These are phyloP conservation scores for Heimioporus retisporus DNA, from an alignment of 1,284 basidiomycete species.

Conservation along the genomic window DNA sequence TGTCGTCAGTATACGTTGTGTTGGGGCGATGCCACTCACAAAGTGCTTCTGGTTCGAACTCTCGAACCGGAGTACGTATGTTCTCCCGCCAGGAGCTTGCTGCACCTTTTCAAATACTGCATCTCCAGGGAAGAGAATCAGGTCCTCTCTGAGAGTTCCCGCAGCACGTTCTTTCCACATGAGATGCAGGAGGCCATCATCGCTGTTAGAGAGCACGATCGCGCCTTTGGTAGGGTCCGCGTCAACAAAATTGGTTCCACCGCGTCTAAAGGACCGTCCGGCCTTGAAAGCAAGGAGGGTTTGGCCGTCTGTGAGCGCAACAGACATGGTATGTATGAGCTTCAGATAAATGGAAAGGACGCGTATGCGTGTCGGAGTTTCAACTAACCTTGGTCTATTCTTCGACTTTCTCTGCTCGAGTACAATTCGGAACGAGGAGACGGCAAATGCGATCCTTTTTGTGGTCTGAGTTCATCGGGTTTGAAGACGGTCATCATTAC, in stretches of 20 bases:
- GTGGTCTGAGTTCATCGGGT: too few relatives aligned
- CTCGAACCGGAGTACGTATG: slow-evolving; percentile 84
- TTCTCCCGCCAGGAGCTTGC: slow-evolving; percentile 68
- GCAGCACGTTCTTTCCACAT: slow-evolving; percentile 80
- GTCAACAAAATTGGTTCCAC: slow-evolving; percentile 73
- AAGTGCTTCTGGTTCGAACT: slow-evolving; percentile 86
- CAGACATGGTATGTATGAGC: slow-evolving; percentile 30
- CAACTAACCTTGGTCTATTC: not conserved
- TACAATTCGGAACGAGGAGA: too few relatives aligned
- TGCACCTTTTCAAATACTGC: slow-evolving; percentile 79
- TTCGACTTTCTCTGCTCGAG: too few relatives aligned
- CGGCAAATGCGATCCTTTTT: too few relatives aligned
- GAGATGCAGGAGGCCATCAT: slow-evolving; percentile 82
- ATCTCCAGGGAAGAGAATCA: slow-evolving; percentile 84
- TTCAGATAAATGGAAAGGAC: slow-evolving; percentile 6
- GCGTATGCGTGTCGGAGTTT: slow-evolving; percentile 38
- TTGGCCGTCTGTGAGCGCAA: slow-evolving; percentile 37
- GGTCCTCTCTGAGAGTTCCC: slow-evolving; percentile 72
- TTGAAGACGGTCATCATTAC: too few relatives aligned
- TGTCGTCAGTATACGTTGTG: slow-evolving; percentile 11
- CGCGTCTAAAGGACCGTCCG: slow-evolving; percentile 76
- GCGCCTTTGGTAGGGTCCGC: slow-evolving; percentile 77
- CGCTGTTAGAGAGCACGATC: slow-evolving; percentile 70
- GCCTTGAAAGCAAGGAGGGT: slow-evolving; percentile 84
- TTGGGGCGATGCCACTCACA: slow-evolving; percentile 56